Evolutionary conservation across 1,139 yeast species (phyloP).

Genomic region (Yamadazyma sp.): DNA sequence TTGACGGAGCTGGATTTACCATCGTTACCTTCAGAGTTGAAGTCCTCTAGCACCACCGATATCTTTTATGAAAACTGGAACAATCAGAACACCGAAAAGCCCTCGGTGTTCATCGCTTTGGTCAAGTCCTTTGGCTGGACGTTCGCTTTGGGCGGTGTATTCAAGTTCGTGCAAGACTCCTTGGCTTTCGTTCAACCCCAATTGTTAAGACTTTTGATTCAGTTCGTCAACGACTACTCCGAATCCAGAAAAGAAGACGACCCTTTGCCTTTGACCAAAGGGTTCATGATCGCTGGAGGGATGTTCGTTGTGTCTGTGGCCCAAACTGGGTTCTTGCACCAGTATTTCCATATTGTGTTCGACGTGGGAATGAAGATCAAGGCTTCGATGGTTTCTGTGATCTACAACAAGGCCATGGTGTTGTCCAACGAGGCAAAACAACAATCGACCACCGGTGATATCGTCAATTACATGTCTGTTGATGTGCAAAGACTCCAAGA

Average conservation of each 20-base stretch:
- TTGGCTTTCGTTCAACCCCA: slow-evolving; percentile 51
- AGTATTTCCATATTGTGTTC: slow-evolving; percentile 21
- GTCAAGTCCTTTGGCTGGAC: slow-evolving; percentile 68
- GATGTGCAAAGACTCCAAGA: slow-evolving; percentile 29
- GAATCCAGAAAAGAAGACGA: slow-evolving; percentile 1
- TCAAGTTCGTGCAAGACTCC: slow-evolving; percentile 75
- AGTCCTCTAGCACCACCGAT: slow-evolving; percentile 49
- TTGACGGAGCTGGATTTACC: slow-evolving; percentile 82
- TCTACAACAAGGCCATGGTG: slow-evolving; percentile 34
- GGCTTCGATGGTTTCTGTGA: slow-evolving; percentile 27
- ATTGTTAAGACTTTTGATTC: slow-evolving; percentile 29
- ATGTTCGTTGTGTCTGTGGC: slow-evolving; percentile 25
- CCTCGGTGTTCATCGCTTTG: slow-evolving; percentile 69
- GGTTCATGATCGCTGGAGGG: slow-evolving; percentile 26
- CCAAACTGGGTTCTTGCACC: slow-evolving; percentile 26
- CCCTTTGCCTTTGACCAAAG: slow-evolving; percentile 27
- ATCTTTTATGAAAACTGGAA: slow-evolving; percentile 66
- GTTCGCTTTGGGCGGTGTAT: slow-evolving; percentile 71
- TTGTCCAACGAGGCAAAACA: slow-evolving; percentile 38
- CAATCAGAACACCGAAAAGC: slow-evolving; percentile 36
- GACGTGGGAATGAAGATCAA: slow-evolving; percentile 19
- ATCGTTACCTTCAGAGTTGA: slow-evolving; percentile 66
- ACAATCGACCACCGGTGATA: slow-evolving; percentile 38
- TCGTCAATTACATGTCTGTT: slow-evolving; percentile 37
- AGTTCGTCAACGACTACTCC: slow-evolving; percentile 17